Evolutionary conservation across 768 basidiomycete genomes (phyloP).

Genomic region (Tricholoma matsutake): DNA sequence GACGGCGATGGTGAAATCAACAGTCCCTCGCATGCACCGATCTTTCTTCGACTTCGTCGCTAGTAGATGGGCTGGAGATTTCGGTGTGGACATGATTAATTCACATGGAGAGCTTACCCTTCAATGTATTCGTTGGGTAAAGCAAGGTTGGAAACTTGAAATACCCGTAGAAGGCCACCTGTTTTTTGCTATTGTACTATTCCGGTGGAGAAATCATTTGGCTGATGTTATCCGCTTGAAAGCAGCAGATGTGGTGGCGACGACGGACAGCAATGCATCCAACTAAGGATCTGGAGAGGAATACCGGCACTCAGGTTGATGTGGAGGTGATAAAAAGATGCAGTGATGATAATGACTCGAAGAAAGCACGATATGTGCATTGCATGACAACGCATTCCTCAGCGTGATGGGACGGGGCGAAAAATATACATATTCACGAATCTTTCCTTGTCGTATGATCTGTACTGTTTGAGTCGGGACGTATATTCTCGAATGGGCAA

Average conservation of each 20-base stretch:
- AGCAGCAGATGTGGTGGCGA: background rate
- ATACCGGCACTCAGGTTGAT: background rate
- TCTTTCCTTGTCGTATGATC: too few species aligned
- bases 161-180: background rate
- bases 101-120: conserved; percentile 8
- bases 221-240: background rate
- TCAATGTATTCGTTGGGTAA: conserved; percentile 9
- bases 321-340: background rate
- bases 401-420: too few species aligned
- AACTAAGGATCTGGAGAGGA: background rate
- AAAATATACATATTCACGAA: too few species aligned
- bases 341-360: background rate
- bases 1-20: conserved; percentile 9
- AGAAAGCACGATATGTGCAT: background rate
- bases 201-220: background rate
- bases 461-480: too few species aligned
- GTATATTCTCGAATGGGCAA: too few species aligned
- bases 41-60: conserved; percentile 18
- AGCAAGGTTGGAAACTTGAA: background rate
- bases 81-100: conserved; percentile 1
- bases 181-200: background rate
- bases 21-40: conserved; percentile 16
- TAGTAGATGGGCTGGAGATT: background rate
- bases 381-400: too few species aligned
- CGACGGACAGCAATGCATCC: background rate